Conservation (phyloP, 164 flowering plant species). For the Annona squamosa region DNA sequence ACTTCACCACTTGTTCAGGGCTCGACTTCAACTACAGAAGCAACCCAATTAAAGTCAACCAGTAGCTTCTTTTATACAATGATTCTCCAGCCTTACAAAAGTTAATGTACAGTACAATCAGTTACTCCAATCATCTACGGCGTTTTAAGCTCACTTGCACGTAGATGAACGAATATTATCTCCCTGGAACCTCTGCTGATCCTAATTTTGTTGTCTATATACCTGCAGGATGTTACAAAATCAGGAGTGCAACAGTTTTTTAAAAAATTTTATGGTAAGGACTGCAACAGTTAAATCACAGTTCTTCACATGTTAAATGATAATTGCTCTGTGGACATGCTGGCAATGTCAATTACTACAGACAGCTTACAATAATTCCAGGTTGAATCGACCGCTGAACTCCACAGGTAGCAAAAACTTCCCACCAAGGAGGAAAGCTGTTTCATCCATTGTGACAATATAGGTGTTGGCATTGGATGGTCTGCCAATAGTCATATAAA, state of each 20-base stretch:
- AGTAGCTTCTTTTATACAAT: too few species aligned
- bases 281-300: too few species aligned
- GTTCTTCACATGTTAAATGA: too few species aligned
- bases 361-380: slow-evolving; percentile 60
- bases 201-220: slow-evolving; percentile 66
- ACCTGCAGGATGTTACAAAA: slow-evolving; percentile 38
- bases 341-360: not conserved
- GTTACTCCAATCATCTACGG: not conserved
- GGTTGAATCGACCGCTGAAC: slow-evolving; percentile 41
- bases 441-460: slow-evolving; percentile 69
- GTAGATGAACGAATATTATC: slow-evolving; percentile 61
- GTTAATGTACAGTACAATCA: not conserved
- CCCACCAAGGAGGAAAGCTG: slow-evolving; percentile 71
- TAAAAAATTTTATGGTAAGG: too few species aligned
- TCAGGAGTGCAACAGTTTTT: not conserved
- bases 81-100: too few species aligned
- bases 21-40: too few species aligned
- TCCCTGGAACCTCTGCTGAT: slow-evolving; percentile 58
- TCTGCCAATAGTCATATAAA: slow-evolving; percentile 27
- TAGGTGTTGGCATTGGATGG: slow-evolving; percentile 44
- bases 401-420: slow-evolving; percentile 64
- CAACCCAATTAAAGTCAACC: too few species aligned
- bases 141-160: slow-evolving; percentile 13
- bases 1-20: too few species aligned
- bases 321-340: not conserved